phyloP scores from a whole-genome alignment of 495 filamentous ascomycete species.

The Penicillium cataractarum region DNA sequence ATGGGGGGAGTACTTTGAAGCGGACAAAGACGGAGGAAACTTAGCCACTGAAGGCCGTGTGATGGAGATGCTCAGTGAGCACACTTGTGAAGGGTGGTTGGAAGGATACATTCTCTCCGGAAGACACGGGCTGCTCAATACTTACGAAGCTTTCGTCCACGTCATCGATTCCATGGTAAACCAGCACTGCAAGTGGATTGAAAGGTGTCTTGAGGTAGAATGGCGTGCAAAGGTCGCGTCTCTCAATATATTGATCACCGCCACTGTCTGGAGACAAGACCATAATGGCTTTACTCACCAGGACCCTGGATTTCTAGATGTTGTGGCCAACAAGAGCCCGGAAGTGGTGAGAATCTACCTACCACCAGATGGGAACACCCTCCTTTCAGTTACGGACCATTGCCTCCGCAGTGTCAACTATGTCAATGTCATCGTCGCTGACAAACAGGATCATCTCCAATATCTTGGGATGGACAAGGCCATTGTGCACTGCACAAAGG shows the following conservation, averaged over 20 bases:
- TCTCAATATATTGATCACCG: conserved; percentile 74
- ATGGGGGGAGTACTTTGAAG: conserved; percentile 71
- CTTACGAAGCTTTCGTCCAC: conserved; percentile 78
- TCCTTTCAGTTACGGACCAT: conserved; percentile 69
- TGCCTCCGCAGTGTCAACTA: conserved; percentile 71
- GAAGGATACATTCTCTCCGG: conserved; percentile 75
- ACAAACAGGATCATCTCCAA: conserved; percentile 77
- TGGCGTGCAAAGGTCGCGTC: conserved; percentile 71
- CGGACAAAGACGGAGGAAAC: conserved; percentile 71
- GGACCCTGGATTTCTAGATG: conserved; percentile 75
- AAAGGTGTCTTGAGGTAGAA: conserved; percentile 72
- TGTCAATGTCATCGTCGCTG: conserved; percentile 75
- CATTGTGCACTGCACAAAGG: conserved; percentile 71
- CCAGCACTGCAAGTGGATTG: conserved; percentile 80
- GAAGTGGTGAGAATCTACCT: conserved; percentile 78
- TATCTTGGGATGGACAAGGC: conserved; percentile 70
- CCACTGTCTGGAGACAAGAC: conserved; percentile 77
- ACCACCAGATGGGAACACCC: conserved; percentile 72
- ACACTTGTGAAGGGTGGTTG: conserved; percentile 76
- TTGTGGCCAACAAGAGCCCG: conserved; percentile 73
- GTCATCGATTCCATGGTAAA: conserved; percentile 81
- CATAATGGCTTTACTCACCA: conserved; percentile 83
- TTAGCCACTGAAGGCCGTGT: conserved; percentile 64
- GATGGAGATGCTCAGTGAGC: conserved; percentile 79
- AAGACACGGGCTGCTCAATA: conserved; percentile 72